phyloP scores from a whole-genome alignment of 1,284 basidiomycete species.

The Somion occarium region DNA sequence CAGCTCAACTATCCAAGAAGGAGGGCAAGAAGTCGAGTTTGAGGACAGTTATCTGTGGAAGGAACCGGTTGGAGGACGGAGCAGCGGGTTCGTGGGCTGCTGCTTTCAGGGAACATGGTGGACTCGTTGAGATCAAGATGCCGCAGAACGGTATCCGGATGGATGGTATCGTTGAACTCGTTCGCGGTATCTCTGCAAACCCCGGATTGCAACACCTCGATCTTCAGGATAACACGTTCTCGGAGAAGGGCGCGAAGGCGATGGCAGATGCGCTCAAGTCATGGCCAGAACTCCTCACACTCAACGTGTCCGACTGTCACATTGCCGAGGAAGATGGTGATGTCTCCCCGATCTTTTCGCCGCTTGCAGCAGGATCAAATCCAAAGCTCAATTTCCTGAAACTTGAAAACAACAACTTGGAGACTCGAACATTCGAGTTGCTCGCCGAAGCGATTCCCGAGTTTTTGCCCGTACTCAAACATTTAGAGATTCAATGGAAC shows the following conservation, averaged over 20 bases:
- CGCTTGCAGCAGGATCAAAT: conserved; percentile 68
- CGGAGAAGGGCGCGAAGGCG: conserved; percentile 67
- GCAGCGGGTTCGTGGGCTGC: conserved; percentile 82
- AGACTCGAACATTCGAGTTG: conserved; percentile 62
- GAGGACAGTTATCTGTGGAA: conserved; percentile 84
- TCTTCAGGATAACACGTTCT: conserved; percentile 95
- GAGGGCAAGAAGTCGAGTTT: conserved; percentile 71
- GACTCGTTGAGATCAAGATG: conserved; percentile 84
- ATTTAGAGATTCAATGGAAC: conserved; percentile 86
- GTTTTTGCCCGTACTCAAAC: conserved; percentile 54
- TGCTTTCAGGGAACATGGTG: conserved; percentile 83
- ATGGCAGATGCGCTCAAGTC: conserved; percentile 68
- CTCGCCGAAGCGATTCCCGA: conserved; percentile 64
- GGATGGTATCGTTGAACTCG: conserved; percentile 86
- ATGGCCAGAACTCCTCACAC: conserved; percentile 71
- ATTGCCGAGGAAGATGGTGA: conserved; percentile 65
- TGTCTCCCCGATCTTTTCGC: conserved; percentile 59
- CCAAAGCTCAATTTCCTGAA: conserved; percentile 71
- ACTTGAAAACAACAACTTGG: conserved; percentile 89
- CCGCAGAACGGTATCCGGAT: conserved; percentile 97
- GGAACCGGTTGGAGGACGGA: conserved; percentile 93
- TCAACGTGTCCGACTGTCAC: conserved; percentile 88
- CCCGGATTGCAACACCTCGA: conserved; percentile 75
- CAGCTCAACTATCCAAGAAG: conserved; percentile 66
- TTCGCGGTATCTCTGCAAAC: conserved; percentile 71